phyloP scores from a whole-genome alignment of 1,139 yeast species.

The Yamadazyma epiphylla region DNA sequence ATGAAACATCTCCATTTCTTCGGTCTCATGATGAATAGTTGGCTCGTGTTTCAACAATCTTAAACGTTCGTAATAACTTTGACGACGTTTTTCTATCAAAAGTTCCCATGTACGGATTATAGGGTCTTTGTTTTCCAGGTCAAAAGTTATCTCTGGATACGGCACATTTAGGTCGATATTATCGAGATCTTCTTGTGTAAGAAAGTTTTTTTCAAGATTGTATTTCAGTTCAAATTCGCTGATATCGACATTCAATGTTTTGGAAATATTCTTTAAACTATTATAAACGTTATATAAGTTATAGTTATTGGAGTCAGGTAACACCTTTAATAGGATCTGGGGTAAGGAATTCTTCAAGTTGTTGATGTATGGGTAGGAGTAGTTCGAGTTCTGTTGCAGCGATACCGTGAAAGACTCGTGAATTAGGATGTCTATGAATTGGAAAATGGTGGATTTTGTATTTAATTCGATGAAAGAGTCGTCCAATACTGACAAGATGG shows the following conservation, averaged over 20 bases:
- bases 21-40: conserved; percentile 19
- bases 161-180: conserved; percentile 30
- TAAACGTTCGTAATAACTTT: conserved; percentile 48
- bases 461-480: conserved; percentile 49
- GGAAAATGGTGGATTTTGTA: conserved; percentile 61
- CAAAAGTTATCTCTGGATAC: conserved; percentile 29
- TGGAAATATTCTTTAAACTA: conserved; percentile 37
- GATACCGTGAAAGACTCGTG: conserved; percentile 32
- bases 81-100: conserved; percentile 43
- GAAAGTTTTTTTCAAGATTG: conserved; percentile 19
- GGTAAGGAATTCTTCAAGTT: conserved; percentile 40
- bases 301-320: conserved; percentile 45
- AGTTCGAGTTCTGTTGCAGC: conserved; percentile 29
- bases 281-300: conserved; percentile 46
- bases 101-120: conserved; percentile 46
- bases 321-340: conserved; percentile 46
- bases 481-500: conserved; percentile 64
- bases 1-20: conserved; percentile 29
- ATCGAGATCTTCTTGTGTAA: conserved; percentile 32
- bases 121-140: conserved; percentile 22
- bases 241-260: conserved; percentile 28
- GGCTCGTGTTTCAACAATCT: conserved; percentile 28
- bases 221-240: conserved; percentile 23
- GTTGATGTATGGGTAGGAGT: conserved; percentile 42
- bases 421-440: conserved; percentile 60